A percentile compares a stretch with the other conserved stretches of the same genome.
These are phyloP conservation scores for Penicillium lividum DNA, from an alignment of 495 filamentous ascomycete genomes.

Conservation along the genomic window DNA sequence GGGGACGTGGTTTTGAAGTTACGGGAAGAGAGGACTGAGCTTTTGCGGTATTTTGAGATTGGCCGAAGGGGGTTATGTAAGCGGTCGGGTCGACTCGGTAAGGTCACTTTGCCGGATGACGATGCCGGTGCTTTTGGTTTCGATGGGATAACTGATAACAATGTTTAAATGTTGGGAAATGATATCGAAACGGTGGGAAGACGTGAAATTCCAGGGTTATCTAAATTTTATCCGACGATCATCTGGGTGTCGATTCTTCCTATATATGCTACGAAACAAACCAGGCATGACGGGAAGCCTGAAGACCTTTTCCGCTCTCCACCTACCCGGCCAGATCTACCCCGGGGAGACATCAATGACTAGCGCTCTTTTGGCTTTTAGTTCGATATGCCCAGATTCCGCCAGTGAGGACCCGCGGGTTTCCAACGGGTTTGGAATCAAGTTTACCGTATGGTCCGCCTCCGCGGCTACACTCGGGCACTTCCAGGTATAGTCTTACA, in stretches of 20 bases:
- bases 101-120: conserved; percentile 16
- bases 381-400: conserved; percentile 7
- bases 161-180: neutral
- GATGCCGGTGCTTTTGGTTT: conserved; percentile 10
- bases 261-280: neutral
- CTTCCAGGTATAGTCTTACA: neutral
- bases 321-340: conserved; percentile 20
- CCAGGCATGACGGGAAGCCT: conserved; percentile 10
- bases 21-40: conserved; percentile 35
- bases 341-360: conserved; percentile 9
- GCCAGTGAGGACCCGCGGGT: conserved; percentile 17
- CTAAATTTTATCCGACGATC: too few species aligned
- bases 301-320: conserved; percentile 23
- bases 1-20: conserved; percentile 25
- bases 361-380: conserved; percentile 13
- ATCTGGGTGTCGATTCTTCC: too few species aligned
- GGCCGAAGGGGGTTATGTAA: conserved; percentile 26
- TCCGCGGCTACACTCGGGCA: conserved; percentile 18
- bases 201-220: neutral
- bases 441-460: conserved; percentile 16
- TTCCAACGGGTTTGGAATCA: neutral
- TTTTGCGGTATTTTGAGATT: conserved; percentile 33
- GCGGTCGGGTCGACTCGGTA: conserved; percentile 30
- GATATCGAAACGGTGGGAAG: neutral
- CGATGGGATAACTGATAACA: too few species aligned